phyloP scores from a whole-genome alignment of 257 asterid species.

The Primulina huaijiensis region DNA sequence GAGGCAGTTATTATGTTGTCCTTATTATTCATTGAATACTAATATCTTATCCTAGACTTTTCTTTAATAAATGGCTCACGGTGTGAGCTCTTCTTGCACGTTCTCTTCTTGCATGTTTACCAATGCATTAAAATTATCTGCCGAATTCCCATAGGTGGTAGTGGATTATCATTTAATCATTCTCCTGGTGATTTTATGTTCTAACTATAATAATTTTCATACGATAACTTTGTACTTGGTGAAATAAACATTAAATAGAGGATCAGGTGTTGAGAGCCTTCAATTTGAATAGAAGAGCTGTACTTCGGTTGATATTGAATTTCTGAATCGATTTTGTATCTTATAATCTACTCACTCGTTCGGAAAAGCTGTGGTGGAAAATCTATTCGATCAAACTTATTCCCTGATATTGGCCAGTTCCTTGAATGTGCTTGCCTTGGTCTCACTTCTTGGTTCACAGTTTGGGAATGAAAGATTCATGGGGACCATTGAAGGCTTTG shows the following conservation, averaged over 20 bases:
- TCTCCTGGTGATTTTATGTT: conserved; percentile 3
- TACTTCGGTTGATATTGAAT: too few species aligned
- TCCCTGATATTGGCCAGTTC: conserved; percentile 14
- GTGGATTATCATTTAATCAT: too few species aligned
- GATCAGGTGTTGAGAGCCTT: too few species aligned
- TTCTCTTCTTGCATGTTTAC: conserved; percentile 6
- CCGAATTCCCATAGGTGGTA: too few species aligned
- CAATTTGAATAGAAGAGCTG: too few species aligned
- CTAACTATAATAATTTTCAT: neutral
- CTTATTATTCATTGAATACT: neutral
- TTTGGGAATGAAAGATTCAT: conserved; percentile 95
- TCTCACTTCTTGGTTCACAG: conserved; percentile 42
- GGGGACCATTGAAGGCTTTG: conserved; percentile 97
- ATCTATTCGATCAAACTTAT: neutral
- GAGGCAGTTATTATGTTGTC: conserved; percentile 8
- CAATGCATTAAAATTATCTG: neutral
- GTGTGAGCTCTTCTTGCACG: neutral
- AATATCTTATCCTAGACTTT: conserved; percentile 6
- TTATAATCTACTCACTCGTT: neutral
- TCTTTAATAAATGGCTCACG: conserved; percentile 8
- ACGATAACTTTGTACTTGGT: neutral
- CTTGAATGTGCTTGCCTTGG: conserved; percentile 8
- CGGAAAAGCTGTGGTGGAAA: neutral
- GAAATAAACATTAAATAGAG: too few species aligned
- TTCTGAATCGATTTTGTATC: conserved; percentile 4